A percentile compares a stretch with the other conserved stretches of the same genome.
Conservation (phyloP, 2,329 filamentous ascomycete species). For the Beauveria australis region DNA sequence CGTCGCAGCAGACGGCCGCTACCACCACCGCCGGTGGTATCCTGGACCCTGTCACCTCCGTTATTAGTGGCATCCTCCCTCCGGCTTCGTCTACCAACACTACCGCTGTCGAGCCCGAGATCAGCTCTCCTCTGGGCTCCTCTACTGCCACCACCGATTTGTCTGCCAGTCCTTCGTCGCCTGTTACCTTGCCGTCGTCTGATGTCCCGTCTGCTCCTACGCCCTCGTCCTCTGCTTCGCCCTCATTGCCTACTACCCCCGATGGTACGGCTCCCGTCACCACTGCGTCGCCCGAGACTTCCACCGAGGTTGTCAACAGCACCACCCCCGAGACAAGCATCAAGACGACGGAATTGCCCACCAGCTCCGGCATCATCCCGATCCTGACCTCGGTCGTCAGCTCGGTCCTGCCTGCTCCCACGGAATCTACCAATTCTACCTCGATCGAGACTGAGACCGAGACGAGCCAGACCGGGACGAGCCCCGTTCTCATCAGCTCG, state of each 20-base stretch:
- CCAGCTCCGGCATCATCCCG: not conserved
- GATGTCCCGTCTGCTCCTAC: too few species aligned
- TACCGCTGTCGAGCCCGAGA: not conserved
- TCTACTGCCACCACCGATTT: not conserved
- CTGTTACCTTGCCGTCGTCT: not conserved
- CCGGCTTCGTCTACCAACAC: slow-evolving; percentile 9
- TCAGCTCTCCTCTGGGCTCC: not conserved
- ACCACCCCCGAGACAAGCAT: not conserved
- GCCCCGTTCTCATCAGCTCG: not conserved
- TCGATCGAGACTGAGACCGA: not conserved
- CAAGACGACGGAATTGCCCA: not conserved
- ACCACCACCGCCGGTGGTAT: slow-evolving; percentile 11
- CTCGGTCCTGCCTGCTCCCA: not conserved
- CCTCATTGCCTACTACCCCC: not conserved
- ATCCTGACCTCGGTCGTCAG: slow-evolving; percentile 11
- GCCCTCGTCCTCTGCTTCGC: too few species aligned
- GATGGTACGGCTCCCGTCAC: not conserved
- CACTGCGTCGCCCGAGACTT: not conserved
- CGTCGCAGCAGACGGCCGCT: slow-evolving; percentile 12
- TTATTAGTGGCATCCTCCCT: slow-evolving; percentile 16
- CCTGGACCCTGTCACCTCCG: slow-evolving; percentile 18
- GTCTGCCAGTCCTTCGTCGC: not conserved
- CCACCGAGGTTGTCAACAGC: not conserved
- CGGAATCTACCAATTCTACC: not conserved
- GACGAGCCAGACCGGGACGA: not conserved